Evolutionary conservation across 768 basidiomycete genomes (phyloP), one percentile per base, ranked within the genome.

Genomic region (Steccherinum ochraceum): DNA sequence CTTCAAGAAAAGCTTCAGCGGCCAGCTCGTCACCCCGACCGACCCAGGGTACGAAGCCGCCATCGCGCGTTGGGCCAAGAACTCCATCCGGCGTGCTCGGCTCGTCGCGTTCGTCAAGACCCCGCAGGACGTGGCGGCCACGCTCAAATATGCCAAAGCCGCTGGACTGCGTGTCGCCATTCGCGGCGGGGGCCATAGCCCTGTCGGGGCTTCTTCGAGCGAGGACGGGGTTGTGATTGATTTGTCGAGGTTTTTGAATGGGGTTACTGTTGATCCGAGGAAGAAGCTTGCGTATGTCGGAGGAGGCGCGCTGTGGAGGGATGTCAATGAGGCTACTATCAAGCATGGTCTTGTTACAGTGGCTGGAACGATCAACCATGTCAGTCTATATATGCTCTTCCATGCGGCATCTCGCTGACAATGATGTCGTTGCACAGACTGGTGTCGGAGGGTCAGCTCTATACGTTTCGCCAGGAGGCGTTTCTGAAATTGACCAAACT

Each of bases 221-320:
- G 71, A 76, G 25, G 71, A 67, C 24, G 76, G 79, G 3, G 52
- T 80, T 49, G 76, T 80, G n/a, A 72, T 80, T 45, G 78, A 80
- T 60, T 67, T 78, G 10, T 72, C 72, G 25, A 65, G 69, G 5
- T 62, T 75, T 49, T 23, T 79, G 30, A 69, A 64, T 46, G 52
- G 52, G 0, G 75, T 69, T 4, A 57, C 56, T 13, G 66, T 79
- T 39, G 72, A 77, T 54, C 60, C 65, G 12, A 64, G 63, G n/a
- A 60, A 64, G 46, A 65, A 64, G 46, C 52, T 71, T 2, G 73
- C 65, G 2, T 66, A 69, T 50, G 71, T 77, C 12, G 73, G 71
- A 3, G 79, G 77, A 21, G 79, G 79, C 5, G 69, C 75, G 12
- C 44, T 71, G 2, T 78, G 77, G 76, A 68, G 65, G 48, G 61